phyloP scores from a whole-genome alignment of 768 basidiomycete genomes.

The Termitomyces titanicus region DNA sequence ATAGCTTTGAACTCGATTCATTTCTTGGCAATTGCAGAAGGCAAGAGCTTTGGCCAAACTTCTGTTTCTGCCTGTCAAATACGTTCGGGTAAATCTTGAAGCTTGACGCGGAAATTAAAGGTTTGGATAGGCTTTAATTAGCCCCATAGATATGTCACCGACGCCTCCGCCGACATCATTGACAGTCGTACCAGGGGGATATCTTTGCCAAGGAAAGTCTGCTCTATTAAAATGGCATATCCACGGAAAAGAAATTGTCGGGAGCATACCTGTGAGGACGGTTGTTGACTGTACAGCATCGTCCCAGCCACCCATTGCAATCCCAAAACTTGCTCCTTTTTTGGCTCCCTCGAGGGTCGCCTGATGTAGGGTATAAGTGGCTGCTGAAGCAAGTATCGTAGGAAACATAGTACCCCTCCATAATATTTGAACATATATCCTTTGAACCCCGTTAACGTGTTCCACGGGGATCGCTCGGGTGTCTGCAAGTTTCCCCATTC shows the following conservation, averaged over 20 bases:
- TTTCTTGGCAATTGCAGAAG: constrained; percentile 29
- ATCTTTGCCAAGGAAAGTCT: constrained; percentile 34
- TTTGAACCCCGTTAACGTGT: constrained; percentile 7
- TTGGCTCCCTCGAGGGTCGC: constrained; percentile 11
- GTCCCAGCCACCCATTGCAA: constrained; percentile 29
- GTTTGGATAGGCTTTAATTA: constrained; percentile 29
- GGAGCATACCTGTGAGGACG: constrained; percentile 18
- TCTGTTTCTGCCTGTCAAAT: constrained; percentile 28
- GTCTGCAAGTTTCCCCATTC: constrained; percentile 24
- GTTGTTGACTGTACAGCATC: constrained; percentile 14
- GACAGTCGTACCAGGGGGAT: constrained; percentile 23
- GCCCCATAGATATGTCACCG: constrained; percentile 29
- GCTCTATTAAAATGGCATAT: background rate
- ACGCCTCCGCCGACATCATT: constrained; percentile 39
- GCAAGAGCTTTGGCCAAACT: constrained; percentile 30
- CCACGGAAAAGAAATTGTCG: background rate
- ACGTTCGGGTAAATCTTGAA: constrained; percentile 32
- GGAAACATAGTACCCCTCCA: constrained; percentile 4
- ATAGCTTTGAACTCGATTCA: constrained; percentile 33
- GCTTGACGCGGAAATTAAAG: constrained; percentile 28
- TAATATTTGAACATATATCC: constrained; percentile 6
- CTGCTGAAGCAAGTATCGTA: background rate
- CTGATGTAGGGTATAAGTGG: background rate
- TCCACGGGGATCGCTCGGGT: constrained; percentile 13
- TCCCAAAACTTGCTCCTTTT: constrained; percentile 22